Conservation (phyloP, 495 filamentous ascomycete genomes). For the Aspergillus wentii region DNA sequence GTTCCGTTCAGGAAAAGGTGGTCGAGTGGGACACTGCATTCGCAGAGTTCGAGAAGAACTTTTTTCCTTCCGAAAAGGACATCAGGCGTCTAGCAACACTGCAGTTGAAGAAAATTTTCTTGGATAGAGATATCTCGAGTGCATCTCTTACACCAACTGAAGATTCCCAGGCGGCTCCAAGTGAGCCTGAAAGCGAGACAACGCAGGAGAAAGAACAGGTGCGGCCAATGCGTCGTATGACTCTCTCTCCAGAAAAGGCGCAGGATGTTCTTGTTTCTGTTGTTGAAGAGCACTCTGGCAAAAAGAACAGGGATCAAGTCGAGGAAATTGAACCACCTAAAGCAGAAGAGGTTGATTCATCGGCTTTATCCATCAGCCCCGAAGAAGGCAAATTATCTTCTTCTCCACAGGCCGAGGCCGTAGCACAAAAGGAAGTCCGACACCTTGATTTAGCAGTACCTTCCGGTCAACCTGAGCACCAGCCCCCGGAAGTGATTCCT, state of each 20-base stretch:
- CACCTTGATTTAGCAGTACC: slow-evolving; percentile 71
- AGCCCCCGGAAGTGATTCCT: slow-evolving; percentile 4
- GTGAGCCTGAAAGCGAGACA: slow-evolving; percentile 43
- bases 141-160: slow-evolving; percentile 65
- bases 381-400: slow-evolving; percentile 11
- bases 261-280: slow-evolving; percentile 65
- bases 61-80: slow-evolving; percentile 96
- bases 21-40: slow-evolving; percentile 91
- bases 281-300: slow-evolving; percentile 58
- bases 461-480: slow-evolving; percentile 25
- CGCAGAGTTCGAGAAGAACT: slow-evolving; percentile 84
- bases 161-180: slow-evolving; percentile 37
- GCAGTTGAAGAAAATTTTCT: slow-evolving; percentile 92
- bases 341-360: slow-evolving; percentile 14
- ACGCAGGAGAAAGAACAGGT: slow-evolving; percentile 26
- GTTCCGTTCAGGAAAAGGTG: slow-evolving; percentile 87
- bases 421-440: slow-evolving; percentile 49
- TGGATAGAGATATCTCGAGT: slow-evolving; percentile 74
- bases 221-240: slow-evolving; percentile 41
- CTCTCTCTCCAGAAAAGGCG: slow-evolving; percentile 62
- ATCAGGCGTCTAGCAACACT: slow-evolving; percentile 86
- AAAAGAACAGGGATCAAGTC: slow-evolving; percentile 21
- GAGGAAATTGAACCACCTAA: slow-evolving; percentile 5
- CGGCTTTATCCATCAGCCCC: slow-evolving; percentile 10
- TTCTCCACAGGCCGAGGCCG: slow-evolving; percentile 21